Evolutionary conservation across 768 basidiomycete species (phyloP), one percentile per base, ranked within the genome.

Genomic region (Russula sp.): DNA sequence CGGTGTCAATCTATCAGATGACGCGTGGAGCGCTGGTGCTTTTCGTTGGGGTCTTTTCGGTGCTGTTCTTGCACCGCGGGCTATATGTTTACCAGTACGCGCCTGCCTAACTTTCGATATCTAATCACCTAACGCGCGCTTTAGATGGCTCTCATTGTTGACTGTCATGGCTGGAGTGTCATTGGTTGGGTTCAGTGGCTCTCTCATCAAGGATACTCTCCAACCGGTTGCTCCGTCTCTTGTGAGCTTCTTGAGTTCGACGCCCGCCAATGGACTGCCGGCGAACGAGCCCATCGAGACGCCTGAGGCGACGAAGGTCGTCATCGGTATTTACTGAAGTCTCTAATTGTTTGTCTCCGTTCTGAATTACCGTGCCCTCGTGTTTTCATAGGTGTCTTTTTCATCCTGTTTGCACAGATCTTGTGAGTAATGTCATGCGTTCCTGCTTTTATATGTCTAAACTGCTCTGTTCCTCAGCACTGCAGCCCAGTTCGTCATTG

Each of bases 1-100:
- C 96, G 34, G 97, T 99, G 59, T 94, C 91, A 48, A 93, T 98
- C 69, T 98, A 92, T 78, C 96, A 97, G 75, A 96, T 97, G 94
- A 92, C 87, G 64, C 86, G 89, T 62, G 94, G 95, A 55, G 89
- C 93, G 48, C 85, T 97, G 61, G 93, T 97, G 53, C 82, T 96
- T 58, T 98, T 94, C 75, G 96, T 98, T 63, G 96, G 94, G 51
- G 71, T 91, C 59, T 83, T 98, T 68, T 91, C 88, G 55, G 94
- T 98, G 70, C 73, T 94, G 61, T 98, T 98, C 80, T 85, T 99
- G 62, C 83, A 81, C 55, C 86, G 95, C 67, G 83, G 81, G 65
- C 84, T 96, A 50, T 91, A 86, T 84, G 78, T 91, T 58, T 95
- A 95, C 73, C 94, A 97, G 88, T 92, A 71, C 69, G 74, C 62